These are phyloP conservation scores for Emergomyces africanus DNA, from an alignment of 2,329 filamentous ascomycete genomes.

Conservation along the genomic window DNA sequence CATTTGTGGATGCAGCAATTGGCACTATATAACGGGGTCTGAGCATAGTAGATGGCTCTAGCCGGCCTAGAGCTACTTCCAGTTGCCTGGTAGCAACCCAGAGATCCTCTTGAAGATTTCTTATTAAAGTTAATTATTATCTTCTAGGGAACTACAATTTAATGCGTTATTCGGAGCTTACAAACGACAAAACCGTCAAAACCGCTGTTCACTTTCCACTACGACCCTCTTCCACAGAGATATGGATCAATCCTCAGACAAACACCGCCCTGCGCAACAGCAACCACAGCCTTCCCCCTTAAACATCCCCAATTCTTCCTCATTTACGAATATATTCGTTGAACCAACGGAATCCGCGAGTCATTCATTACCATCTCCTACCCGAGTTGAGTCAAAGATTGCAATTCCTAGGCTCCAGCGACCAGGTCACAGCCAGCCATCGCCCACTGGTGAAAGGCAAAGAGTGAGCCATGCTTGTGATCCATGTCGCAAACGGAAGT, in stretches of 20 bases:
- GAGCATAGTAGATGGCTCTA: neutral
- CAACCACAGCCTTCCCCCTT: neutral
- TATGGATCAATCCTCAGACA: neutral
- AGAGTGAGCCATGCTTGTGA: slow-evolving; percentile 20
- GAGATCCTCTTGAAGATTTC: neutral
- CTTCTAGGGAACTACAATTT: neutral
- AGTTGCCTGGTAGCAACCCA: neutral
- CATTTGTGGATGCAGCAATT: neutral
- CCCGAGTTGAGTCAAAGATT: slow-evolving; percentile 9
- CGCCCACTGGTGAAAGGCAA: slow-evolving; percentile 8
- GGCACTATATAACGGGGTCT: neutral
- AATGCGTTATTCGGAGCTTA: neutral
- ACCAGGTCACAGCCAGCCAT: slow-evolving; percentile 3
- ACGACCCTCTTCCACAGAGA: neutral
- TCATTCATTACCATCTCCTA: neutral
- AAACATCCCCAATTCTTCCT: neutral
- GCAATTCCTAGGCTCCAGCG: slow-evolving; percentile 12
- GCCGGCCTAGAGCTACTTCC: neutral
- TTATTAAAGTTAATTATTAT: neutral
- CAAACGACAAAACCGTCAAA: neutral
- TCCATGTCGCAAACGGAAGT: slow-evolving; percentile 23
- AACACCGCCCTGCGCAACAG: neutral
- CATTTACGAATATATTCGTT: neutral
- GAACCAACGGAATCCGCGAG: slow-evolving; percentile 4
- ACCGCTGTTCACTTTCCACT: neutral